phyloP scores from a whole-genome alignment of 768 basidiomycete species.

The Amanita pseudoporphyria region DNA sequence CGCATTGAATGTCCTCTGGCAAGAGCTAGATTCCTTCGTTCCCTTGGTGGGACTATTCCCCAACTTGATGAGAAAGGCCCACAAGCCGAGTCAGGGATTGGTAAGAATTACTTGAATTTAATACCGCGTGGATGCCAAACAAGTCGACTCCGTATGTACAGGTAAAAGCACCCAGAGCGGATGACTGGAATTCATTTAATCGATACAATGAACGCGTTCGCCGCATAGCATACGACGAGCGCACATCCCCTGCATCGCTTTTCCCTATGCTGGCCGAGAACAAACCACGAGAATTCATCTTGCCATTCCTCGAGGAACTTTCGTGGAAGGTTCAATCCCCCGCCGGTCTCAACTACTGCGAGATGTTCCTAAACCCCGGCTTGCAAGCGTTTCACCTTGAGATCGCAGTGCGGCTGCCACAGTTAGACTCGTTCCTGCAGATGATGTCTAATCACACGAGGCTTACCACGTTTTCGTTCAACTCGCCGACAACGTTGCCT shows the following conservation, averaged over 20 bases:
- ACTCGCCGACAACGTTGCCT: conserved; percentile 59
- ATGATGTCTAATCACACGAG: conserved; percentile 55
- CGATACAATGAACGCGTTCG: conserved; percentile 60
- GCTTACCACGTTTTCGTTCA: conserved; percentile 60
- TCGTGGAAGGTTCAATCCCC: conserved; percentile 65
- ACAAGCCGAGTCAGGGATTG: conserved; percentile 68
- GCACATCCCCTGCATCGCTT: conserved; percentile 49
- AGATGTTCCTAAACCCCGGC: conserved; percentile 57
- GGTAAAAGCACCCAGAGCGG: conserved; percentile 51
- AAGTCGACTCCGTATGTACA: conserved; percentile 16
- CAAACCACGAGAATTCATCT: conserved; percentile 51
- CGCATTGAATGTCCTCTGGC: conserved; percentile 65
- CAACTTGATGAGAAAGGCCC: conserved; percentile 54
- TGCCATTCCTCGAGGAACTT: conserved; percentile 61
- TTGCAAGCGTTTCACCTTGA: conserved; percentile 55
- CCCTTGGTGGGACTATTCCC: conserved; percentile 71
- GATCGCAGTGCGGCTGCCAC: conserved; percentile 46
- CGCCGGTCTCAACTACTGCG: conserved; percentile 53
- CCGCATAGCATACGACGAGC: conserved; percentile 63
- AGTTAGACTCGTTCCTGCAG: conserved; percentile 52
- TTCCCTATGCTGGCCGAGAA: conserved; percentile 59
- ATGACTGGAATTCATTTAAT: conserved; percentile 62
- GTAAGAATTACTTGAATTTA: conserved; percentile 31
- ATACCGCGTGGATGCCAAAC: not conserved
- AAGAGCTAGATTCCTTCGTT: conserved; percentile 64